phyloP scores from a whole-genome alignment of 2,329 filamentous ascomycete species.

The Tolypocladium ophioglossoides region DNA sequence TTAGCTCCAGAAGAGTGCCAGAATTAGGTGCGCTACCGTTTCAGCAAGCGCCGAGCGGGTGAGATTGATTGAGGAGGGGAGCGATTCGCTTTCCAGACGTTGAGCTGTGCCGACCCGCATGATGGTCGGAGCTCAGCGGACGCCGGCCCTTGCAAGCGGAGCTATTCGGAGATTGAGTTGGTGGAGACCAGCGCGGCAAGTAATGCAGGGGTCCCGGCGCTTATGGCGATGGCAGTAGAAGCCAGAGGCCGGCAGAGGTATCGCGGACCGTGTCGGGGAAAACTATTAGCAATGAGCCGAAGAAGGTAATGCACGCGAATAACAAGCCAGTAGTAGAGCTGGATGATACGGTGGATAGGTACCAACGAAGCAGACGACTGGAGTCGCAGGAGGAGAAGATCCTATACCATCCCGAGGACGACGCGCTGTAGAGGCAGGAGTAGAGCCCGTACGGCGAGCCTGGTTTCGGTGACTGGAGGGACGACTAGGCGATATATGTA shows the following conservation, averaged over 20 bases:
- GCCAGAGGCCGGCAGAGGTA: not conserved
- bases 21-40: too few relatives aligned
- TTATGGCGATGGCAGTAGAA: too few relatives aligned
- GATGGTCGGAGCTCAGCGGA: too few relatives aligned
- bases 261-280: slow-evolving; percentile 1
- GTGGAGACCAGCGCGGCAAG: too few relatives aligned
- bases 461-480: slow-evolving; percentile 18
- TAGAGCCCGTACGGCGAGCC: slow-evolving; percentile 47
- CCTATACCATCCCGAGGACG: slow-evolving; percentile 25
- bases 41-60: too few relatives aligned
- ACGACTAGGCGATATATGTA: slow-evolving; percentile 3
- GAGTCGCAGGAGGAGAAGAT: slow-evolving; percentile 45
- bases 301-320: slow-evolving; percentile 1
- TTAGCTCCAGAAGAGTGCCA: too few relatives aligned
- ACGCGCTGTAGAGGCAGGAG: slow-evolving; percentile 50
- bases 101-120: too few relatives aligned
- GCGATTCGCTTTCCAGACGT: too few relatives aligned
- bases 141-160: too few relatives aligned
- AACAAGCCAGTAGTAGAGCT: slow-evolving; percentile 20
- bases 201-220: too few relatives aligned
- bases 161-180: too few relatives aligned
- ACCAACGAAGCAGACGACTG: slow-evolving; percentile 32
- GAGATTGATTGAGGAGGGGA: too few relatives aligned
- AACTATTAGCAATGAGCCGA: not conserved
- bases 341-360: slow-evolving; percentile 31